A percentile compares a stretch with the other conserved stretches of the same genome.
Conservation (phyloP, 2,329 filamentous ascomycete species). For the Blumeria graminis region DNA sequence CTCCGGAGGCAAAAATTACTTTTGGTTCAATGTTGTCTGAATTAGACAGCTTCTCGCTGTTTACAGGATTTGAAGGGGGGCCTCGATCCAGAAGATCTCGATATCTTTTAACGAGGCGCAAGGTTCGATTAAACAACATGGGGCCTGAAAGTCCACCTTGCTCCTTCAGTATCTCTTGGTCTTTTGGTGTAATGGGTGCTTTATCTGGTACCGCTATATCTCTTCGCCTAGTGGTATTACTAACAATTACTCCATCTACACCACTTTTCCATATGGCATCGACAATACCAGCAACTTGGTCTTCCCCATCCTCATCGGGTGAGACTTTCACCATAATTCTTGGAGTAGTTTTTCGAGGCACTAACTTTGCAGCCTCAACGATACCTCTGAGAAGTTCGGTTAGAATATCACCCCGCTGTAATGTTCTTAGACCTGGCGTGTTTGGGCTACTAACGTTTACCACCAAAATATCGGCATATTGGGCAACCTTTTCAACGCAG, state of each 20-base stretch:
- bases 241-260: slow-evolving; percentile 87
- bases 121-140: slow-evolving; percentile 59
- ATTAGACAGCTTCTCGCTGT: not conserved
- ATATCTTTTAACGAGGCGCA: slow-evolving; percentile 59
- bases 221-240: slow-evolving; percentile 81
- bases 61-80: slow-evolving; percentile 12
- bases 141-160: slow-evolving; percentile 81
- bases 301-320: slow-evolving; percentile 71
- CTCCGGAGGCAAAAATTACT: slow-evolving; percentile 80
- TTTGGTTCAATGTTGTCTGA: slow-evolving; percentile 22
- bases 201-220: slow-evolving; percentile 44
- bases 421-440: slow-evolving; percentile 66
- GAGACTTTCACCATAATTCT: slow-evolving; percentile 96
- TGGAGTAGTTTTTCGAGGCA: slow-evolving; percentile 47
- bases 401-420: slow-evolving; percentile 67
- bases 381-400: slow-evolving; percentile 62
- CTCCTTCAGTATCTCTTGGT: slow-evolving; percentile 45
- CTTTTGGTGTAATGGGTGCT: slow-evolving; percentile 36
- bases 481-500: slow-evolving; percentile 60
- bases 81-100: slow-evolving; percentile 38
- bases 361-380: slow-evolving; percentile 47
- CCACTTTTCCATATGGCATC: slow-evolving; percentile 62
- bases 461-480: slow-evolving; percentile 85
- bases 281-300: slow-evolving; percentile 71
- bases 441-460: slow-evolving; percentile 97